Percentiles rank a stretch among this genome's conserved stretches.
Conservation (phyloP, 2,329 filamentous ascomycete species). For the Teratosphaeria destructans region DNA sequence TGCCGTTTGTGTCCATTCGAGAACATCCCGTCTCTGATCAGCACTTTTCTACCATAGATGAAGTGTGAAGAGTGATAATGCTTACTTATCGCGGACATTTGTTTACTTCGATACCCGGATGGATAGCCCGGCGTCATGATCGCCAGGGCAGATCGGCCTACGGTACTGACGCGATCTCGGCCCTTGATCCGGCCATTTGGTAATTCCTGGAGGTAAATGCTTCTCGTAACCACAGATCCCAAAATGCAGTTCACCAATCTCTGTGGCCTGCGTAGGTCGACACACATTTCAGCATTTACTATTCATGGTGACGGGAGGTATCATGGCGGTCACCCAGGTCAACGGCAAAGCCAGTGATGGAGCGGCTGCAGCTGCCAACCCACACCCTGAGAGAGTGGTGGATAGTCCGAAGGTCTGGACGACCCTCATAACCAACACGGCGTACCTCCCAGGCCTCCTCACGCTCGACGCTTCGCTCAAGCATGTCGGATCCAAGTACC, state of each 20-base stretch:
- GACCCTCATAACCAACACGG: slow-evolving; percentile 72
- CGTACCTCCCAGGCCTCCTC: slow-evolving; percentile 72
- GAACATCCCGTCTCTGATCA: neutral
- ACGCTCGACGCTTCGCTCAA: slow-evolving; percentile 71
- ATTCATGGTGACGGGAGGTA: neutral
- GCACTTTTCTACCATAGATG: slow-evolving; percentile 7
- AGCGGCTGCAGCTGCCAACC: slow-evolving; percentile 6
- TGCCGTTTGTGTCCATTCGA: neutral
- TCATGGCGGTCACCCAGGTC: neutral
- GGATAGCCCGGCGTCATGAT: neutral
- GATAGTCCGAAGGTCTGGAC: slow-evolving; percentile 59
- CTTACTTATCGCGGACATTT: neutral
- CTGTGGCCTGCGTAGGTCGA: neutral
- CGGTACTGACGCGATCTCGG: neutral
- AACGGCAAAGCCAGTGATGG: neutral
- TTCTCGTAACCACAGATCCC: neutral
- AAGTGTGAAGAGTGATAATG: neutral
- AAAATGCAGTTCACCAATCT: neutral
- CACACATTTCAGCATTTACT: neutral
- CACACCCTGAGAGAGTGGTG: slow-evolving; percentile 20
- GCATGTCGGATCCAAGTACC: slow-evolving; percentile 55
- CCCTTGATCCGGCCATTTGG: neutral
- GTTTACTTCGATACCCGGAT: neutral
- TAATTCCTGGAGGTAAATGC: neutral
- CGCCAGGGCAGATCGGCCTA: neutral